Base-by-base conservation (phyloP, 2,329 filamentous ascomycete genomes). In the Fusarium proliferatum region DNA sequence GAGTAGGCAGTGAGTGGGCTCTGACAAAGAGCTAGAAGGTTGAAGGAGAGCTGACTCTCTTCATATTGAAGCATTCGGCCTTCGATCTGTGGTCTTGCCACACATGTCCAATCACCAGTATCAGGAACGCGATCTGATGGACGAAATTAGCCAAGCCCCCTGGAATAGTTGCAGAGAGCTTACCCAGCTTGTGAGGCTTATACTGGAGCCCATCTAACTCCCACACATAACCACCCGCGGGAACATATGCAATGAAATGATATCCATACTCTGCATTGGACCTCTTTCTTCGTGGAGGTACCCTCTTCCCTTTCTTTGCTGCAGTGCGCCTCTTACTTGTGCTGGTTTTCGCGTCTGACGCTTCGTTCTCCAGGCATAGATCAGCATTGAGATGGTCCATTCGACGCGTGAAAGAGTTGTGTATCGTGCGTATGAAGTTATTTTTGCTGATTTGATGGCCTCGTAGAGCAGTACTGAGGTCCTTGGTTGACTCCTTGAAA, bases 241-340 rank as follows among this genome's bases (percentile, higher is more conserved):
- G 94, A 36, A 98, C 91, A 79, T 96, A 97, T 11, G 95, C 95
- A 72, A 97, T 92, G 81, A 96, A 98, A 79, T 98, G 96, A 79
- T 92, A 96, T 0, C 89, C 91, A 17, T 88, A 87, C n/a, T 93
- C 89, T 1, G 86, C 83, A 11, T 88, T 84, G 9, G 82, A 81
- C 17, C 82, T 84, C 53, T 85, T 85, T 39, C 82, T 82, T 28
- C 57, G 73, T 19, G 59, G 17, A 39, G 71, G n/a, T 58, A 67
- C 23, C 28, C 59, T 66, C 39, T 84, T 82, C 63, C 75, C 80
- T 67, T 81, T 86, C 42, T 81, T 84, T 6, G 82, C 75, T 15
- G 80, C 73, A 6, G 71, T 34, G 15, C 73, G 77, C 61, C 80
- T 84, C 70, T 79, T 81, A 60, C 76, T 69, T 72, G 72, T 77